Evolutionary conservation across 2,329 filamentous ascomycete species (phyloP), one percentile per base, ranked within the genome.

Genomic region (Monilinia fructigena): DNA sequence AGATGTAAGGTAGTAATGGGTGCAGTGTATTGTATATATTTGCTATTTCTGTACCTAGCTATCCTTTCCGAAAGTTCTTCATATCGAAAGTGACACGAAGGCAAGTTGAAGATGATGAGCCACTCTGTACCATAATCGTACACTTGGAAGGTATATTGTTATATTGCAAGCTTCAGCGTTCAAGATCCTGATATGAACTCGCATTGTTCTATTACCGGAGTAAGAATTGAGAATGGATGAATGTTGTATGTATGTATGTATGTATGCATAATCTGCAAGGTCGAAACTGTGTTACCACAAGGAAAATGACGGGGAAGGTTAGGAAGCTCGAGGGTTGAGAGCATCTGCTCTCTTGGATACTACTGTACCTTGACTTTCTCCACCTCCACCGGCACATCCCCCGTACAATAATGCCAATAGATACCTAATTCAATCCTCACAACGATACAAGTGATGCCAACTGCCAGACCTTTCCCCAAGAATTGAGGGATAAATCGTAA

Each of bases 361-460:
- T 35, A 35, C 31, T 35, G 31, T 35, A 35, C 31, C 18, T 59
- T 31, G 40, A 47, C 40, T 26, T 47, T 59, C 55, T 59, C 55
- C 55, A 59, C 40, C 26, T 26, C 55, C 40, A 20, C 40, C 40
- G 40, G 40, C 26, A 58, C 38, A 16, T 45, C 40, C 38, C 38
- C 55, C 55, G 23, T 28, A 26, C 8, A 58, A 6, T 45, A 45
- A 45, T 16, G 14, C 18, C 16, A 45, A 16, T 35, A 23, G 38
- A 28, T 42, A 38, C 38, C 40, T 23, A 6, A 31, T 31, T 2
- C 31, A 4, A 31, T 31, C 31, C 6, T 35, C 31, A 35, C n/a
- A 38, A 58, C 18, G 18, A 47, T 31, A 31, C 42, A 59, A 47
- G 4, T 26, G 42, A 59, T 47, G 55, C 55, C 55, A 59, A 59